Percentiles rank a stretch among this genome's conserved stretches.
Evolutionary conservation across 371 early-diverging fungal genomes (phyloP).

Genomic region (Lichtheimia hyalospora): DNA sequence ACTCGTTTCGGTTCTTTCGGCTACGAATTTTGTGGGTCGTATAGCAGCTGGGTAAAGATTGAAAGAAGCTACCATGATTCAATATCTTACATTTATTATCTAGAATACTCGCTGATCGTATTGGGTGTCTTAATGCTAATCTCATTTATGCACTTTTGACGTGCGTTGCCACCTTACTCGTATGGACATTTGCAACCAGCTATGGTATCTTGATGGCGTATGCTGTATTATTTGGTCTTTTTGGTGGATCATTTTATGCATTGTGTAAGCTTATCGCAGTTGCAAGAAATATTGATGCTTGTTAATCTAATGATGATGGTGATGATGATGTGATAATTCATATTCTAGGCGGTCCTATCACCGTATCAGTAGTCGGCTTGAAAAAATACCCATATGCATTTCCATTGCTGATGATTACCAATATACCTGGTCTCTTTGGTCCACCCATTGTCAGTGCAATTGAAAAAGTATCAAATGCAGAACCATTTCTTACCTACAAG

Average conservation of each 20-base stretch:
- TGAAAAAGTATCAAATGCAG: constrained; percentile 12
- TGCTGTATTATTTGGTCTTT: constrained; percentile 21
- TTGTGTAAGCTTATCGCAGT: constrained; percentile 9
- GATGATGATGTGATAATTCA: too few relatives aligned
- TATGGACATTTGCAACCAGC: constrained; percentile 20
- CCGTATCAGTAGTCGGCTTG: constrained; percentile 27
- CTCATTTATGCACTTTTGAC: constrained; percentile 10
- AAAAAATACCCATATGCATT: constrained; percentile 33
- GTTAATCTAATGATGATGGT: too few relatives aligned
- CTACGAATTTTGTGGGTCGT: constrained; percentile 32
- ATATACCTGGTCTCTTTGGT: constrained; percentile 27
- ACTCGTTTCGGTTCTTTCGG: constrained; percentile 31
- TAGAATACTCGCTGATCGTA: constrained; percentile 12
- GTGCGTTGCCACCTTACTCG: background rate
- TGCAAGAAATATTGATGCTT: too few relatives aligned
- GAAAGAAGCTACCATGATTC: background rate
- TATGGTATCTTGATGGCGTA: constrained; percentile 18
- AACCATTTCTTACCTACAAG: constrained; percentile 34
- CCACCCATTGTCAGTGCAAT: constrained; percentile 34
- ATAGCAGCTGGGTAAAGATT: constrained; percentile 33
- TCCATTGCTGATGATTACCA: constrained; percentile 17
- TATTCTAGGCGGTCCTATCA: constrained; percentile 6
- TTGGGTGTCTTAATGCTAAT: constrained; percentile 14
- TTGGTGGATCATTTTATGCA: constrained; percentile 19
- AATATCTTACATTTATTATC: too few relatives aligned